Percentiles rank a stretch among this genome's conserved stretches.
phyloP scores from a whole-genome alignment of 2,329 filamentous ascomycete genomes.

The Colletotrichum sp. region DNA sequence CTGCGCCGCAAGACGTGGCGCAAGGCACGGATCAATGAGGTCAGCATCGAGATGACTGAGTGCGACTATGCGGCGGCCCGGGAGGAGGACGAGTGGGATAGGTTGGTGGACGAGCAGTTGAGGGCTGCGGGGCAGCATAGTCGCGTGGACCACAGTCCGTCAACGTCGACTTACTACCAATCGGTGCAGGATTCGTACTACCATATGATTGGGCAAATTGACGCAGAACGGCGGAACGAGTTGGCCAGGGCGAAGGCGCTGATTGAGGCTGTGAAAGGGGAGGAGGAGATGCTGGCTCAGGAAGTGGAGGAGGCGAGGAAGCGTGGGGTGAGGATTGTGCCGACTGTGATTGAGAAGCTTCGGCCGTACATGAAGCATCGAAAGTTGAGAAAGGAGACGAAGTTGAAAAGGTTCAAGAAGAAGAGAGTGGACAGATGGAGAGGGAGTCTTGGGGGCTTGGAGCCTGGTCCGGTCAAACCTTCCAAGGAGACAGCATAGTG shows the following conservation, averaged over 20 bases:
- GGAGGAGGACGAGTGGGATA: slow-evolving; percentile 57
- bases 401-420: neutral
- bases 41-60: slow-evolving; percentile 8
- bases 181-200: slow-evolving; percentile 8
- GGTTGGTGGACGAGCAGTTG: slow-evolving; percentile 29
- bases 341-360: neutral
- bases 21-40: slow-evolving; percentile 33
- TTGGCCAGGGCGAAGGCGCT: slow-evolving; percentile 45
- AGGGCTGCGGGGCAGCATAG: neutral
- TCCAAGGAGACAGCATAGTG: too few relatives aligned
- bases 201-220: slow-evolving; percentile 23
- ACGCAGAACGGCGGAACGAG: slow-evolving; percentile 39
- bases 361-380: neutral
- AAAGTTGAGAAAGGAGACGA: neutral
- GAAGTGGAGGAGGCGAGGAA: slow-evolving; percentile 26
- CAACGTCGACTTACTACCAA: neutral
- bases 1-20: slow-evolving; percentile 54
- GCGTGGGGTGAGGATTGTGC: slow-evolving; percentile 19
- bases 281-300: slow-evolving; percentile 37
- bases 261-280: slow-evolving; percentile 35
- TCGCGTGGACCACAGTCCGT: neutral
- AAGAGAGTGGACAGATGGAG: neutral
- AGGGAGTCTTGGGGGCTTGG: neutral
- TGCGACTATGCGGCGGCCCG: slow-evolving; percentile 37
- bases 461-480: neutral